These are phyloP conservation scores for Penicillium sp. DNA, from an alignment of 2,329 filamentous ascomycete genomes.

Conservation along the genomic window DNA sequence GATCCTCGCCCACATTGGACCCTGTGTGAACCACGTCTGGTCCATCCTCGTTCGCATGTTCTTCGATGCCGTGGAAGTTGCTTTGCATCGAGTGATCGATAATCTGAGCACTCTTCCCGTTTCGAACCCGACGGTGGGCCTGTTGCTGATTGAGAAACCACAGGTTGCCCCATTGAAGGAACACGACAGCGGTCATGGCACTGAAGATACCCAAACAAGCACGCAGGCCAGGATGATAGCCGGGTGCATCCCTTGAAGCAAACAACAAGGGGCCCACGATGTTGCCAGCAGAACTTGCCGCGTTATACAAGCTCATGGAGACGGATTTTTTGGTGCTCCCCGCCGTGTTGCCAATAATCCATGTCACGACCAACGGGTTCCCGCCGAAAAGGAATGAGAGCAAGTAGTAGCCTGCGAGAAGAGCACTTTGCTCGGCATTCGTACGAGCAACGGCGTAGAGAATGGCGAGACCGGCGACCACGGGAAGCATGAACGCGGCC, in stretches of 20 bases:
- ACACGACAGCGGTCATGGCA: conserved; percentile 50
- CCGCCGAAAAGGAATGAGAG: conserved; percentile 63
- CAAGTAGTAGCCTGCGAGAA: conserved; percentile 61
- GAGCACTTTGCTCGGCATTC: conserved; percentile 41
- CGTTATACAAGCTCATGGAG: conserved; percentile 61
- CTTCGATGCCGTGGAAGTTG: conserved; percentile 41
- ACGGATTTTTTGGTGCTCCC: conserved; percentile 64
- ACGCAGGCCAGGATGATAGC: conserved; percentile 55
- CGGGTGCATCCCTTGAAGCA: conserved; percentile 53
- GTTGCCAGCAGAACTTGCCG: conserved; percentile 59
- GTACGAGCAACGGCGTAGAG: conserved; percentile 52
- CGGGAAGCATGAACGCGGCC: conserved; percentile 52
- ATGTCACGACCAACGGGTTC: conserved; percentile 62
- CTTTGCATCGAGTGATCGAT: conserved; percentile 59
- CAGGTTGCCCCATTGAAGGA: conserved; percentile 54
- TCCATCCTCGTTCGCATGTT: conserved; percentile 13
- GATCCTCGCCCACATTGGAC: conserved; percentile 53
- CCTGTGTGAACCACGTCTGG: conserved; percentile 36
- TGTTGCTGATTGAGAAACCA: conserved; percentile 53
- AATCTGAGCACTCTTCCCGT: conserved; percentile 58
- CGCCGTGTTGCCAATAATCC: conserved; percentile 65
- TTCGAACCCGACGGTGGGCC: conserved; percentile 50
- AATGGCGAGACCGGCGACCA: conserved; percentile 55
- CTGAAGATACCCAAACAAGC: conserved; percentile 46
- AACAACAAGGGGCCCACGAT: conserved; percentile 65